phyloP scores from a whole-genome alignment of 2,329 filamentous ascomycete species.

The Fusarium sp. region DNA sequence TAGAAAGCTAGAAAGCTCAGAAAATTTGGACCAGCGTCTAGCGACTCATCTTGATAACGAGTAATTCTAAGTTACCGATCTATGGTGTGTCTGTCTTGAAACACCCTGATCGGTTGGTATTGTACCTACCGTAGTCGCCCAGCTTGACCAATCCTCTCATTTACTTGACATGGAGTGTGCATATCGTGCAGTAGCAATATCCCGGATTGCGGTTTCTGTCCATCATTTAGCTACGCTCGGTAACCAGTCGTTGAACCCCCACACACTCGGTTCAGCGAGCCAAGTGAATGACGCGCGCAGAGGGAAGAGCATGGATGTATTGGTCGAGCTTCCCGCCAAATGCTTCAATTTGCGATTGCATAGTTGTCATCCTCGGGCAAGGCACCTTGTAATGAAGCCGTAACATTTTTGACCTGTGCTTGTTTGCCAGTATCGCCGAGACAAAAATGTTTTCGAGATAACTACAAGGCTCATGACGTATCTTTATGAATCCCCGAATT shows the following conservation, averaged over 20 bases:
- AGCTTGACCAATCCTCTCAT: conserved; percentile 12
- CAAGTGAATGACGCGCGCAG: conserved; percentile 24
- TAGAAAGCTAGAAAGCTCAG: conserved; percentile 18
- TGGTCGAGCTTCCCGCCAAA: conserved; percentile 5
- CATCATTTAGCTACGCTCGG: conserved; percentile 7
- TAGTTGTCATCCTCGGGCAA: background rate
- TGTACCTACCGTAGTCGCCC: conserved; percentile 13
- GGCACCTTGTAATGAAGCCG: background rate
- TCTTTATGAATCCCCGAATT: conserved; percentile 21
- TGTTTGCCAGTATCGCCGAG: background rate
- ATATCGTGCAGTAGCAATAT: conserved; percentile 20
- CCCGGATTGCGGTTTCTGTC: conserved; percentile 2
- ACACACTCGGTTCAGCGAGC: conserved; percentile 33
- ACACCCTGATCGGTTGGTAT: conserved; percentile 8
- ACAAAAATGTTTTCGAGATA: background rate
- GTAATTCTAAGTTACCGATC: conserved; percentile 29
- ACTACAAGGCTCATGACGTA: conserved; percentile 15
- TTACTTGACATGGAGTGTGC: conserved; percentile 31
- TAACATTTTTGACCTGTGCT: background rate
- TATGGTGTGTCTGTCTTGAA: conserved; percentile 28
- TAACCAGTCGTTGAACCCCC: conserved; percentile 24
- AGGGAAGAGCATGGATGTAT: conserved; percentile 3
- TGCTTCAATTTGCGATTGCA: conserved; percentile 1
- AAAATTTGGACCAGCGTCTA: conserved; percentile 18
- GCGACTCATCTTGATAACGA: conserved; percentile 28